phyloP scores from a whole-genome alignment of 2,329 filamentous ascomycete species.

The Trichoderma citrinoviride region DNA sequence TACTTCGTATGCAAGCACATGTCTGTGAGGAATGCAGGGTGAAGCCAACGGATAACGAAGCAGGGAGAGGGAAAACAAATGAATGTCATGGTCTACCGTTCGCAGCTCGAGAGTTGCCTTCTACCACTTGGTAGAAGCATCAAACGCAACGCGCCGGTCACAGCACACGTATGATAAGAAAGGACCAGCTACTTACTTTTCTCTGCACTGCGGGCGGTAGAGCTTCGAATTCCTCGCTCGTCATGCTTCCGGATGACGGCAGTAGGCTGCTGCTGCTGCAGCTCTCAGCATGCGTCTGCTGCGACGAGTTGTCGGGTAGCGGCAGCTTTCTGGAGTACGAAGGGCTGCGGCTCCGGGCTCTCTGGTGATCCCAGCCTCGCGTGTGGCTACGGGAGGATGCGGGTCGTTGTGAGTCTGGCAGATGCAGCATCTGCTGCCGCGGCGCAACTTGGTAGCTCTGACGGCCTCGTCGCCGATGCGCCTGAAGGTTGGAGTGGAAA shows the following conservation, averaged over 20 bases:
- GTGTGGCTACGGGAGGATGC: slow-evolving; percentile 31
- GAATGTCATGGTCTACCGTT: not conserved
- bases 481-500: slow-evolving; percentile 15
- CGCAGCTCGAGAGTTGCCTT: not conserved
- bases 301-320: slow-evolving; percentile 28
- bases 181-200: slow-evolving; percentile 47
- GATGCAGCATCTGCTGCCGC: slow-evolving; percentile 21
- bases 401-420: slow-evolving; percentile 26
- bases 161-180: slow-evolving; percentile 20
- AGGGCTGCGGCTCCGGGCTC: slow-evolving; percentile 13
- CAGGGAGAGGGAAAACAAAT: not conserved
- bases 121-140: not conserved
- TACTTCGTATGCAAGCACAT: slow-evolving; percentile 11
- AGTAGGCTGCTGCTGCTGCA: slow-evolving; percentile 17
- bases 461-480: slow-evolving; percentile 25
- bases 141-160: slow-evolving; percentile 2
- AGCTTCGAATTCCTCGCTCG: slow-evolving; percentile 47
- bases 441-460: slow-evolving; percentile 28
- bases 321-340: slow-evolving; percentile 24
- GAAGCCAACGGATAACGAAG: not conserved
- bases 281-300: slow-evolving; percentile 23
- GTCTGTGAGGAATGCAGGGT: slow-evolving; percentile 11
- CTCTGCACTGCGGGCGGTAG: slow-evolving; percentile 54
- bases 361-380: slow-evolving; percentile 20
- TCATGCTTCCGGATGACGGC: slow-evolving; percentile 34